These are phyloP conservation scores for Ascochyta pisi DNA, from an alignment of 2,329 filamentous ascomycete genomes.

Conservation along the genomic window DNA sequence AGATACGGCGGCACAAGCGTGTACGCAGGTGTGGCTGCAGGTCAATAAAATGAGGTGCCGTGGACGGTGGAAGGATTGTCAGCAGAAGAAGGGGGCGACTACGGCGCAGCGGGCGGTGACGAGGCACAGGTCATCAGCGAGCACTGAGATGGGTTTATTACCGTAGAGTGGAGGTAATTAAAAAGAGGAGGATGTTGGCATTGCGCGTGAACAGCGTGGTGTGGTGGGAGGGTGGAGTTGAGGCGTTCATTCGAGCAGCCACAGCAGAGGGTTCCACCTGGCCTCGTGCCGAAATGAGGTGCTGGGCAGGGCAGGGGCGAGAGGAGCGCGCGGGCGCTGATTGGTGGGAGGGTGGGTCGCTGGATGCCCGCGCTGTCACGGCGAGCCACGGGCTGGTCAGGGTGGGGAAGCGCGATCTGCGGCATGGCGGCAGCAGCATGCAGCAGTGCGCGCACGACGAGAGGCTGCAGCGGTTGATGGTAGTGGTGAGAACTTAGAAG, in stretches of 20 bases:
- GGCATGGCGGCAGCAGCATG: slow-evolving; percentile 1
- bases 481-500: neutral
- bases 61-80: neutral
- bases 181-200: neutral
- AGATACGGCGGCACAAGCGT: slow-evolving; percentile 4
- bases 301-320: slow-evolving; percentile 11
- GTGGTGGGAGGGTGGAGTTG: slow-evolving; percentile 2
- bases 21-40: slow-evolving; percentile 14
- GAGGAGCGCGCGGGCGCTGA: slow-evolving; percentile 6
- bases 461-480: slow-evolving; percentile 1
- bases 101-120: neutral
- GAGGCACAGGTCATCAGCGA: slow-evolving; percentile 8
- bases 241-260: slow-evolving; percentile 16
- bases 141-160: slow-evolving; percentile 7
- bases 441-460: slow-evolving; percentile 2
- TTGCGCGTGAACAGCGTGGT: neutral
- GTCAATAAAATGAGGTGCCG: slow-evolving; percentile 9
- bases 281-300: slow-evolving; percentile 13
- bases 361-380: slow-evolving; percentile 5
- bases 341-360: slow-evolving; percentile 2
- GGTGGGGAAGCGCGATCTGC: slow-evolving; percentile 3
- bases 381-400: neutral
- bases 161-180: slow-evolving; percentile 11
- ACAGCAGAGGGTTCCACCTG: slow-evolving; percentile 16
- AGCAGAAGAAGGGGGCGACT: slow-evolving; percentile 5